Percentiles rank a stretch among this genome's conserved stretches.
Conservation (phyloP, 371 early-diverging fungal species). For the Caulochytrium protostelioides region DNA sequence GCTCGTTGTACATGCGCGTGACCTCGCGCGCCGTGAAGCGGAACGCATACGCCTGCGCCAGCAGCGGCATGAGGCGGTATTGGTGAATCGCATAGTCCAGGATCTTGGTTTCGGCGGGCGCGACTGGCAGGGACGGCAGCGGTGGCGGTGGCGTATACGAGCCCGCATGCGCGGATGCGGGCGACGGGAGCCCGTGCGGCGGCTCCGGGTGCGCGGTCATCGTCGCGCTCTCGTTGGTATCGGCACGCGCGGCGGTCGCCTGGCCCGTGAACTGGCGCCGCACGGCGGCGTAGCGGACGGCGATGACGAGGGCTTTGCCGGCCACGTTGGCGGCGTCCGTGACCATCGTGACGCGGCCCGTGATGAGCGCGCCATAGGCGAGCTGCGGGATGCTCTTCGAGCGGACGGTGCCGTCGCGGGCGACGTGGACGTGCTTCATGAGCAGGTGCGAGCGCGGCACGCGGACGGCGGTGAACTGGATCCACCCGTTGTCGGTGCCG, state of each 20-base stretch:
- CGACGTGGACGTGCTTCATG: conserved; percentile 83
- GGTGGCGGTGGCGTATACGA: no score
- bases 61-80: conserved; percentile 66
- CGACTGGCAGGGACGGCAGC: no score
- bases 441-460: conserved; percentile 61
- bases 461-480: conserved; percentile 58
- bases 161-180: no score
- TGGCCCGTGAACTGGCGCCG: conserved; percentile 83
- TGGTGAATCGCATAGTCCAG: conserved; percentile 83
- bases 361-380: conserved; percentile 75
- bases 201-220: no score
- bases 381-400: conserved; percentile 31
- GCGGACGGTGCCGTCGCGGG: conserved; percentile 38
- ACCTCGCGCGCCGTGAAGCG: conserved; percentile 70
- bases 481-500: conserved; percentile 66
- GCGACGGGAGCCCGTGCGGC: no score
- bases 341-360: conserved; percentile 76
- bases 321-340: conserved; percentile 59
- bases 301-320: conserved; percentile 76
- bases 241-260: no score
- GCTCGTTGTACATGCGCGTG: conserved; percentile 43
- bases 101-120: conserved; percentile 72
- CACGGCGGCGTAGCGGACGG: conserved; percentile 71
- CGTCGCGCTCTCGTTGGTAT: conserved; percentile 23
- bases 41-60: conserved; percentile 79